Evolutionary conservation across 2,329 filamentous ascomycete species (phyloP).

Genomic region (Mycogone perniciosa): DNA sequence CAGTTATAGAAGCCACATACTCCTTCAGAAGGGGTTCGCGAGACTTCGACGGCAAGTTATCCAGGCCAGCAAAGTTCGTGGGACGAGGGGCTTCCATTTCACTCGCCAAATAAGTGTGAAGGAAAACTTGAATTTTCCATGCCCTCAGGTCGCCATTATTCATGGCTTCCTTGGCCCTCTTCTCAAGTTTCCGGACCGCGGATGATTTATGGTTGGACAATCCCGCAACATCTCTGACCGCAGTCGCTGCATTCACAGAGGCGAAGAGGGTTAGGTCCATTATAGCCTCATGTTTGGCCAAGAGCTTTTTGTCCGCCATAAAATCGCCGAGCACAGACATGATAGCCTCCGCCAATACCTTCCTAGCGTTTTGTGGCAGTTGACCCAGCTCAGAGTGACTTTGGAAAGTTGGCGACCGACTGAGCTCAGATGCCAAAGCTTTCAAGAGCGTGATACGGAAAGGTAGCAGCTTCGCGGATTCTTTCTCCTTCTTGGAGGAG

Average conservation of each 20-base stretch:
- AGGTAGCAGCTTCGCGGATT: constrained; percentile 17
- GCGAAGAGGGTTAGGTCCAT: constrained; percentile 26
- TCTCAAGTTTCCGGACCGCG: constrained; percentile 30
- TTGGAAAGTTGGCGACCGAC: constrained; percentile 22
- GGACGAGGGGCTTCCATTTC: constrained; percentile 27
- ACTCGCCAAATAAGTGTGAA: constrained; percentile 32
- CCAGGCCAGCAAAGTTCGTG: constrained; percentile 27
- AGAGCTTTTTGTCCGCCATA: constrained; percentile 25
- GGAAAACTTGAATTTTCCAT: constrained; percentile 42
- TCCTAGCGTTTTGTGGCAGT: constrained; percentile 21
- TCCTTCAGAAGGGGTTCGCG: constrained; percentile 28
- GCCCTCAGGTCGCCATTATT: constrained; percentile 31
- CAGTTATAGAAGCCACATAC: constrained; percentile 27
- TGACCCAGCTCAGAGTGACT: constrained; percentile 20
- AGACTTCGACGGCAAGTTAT: constrained; percentile 22
- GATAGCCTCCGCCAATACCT: constrained; percentile 23
- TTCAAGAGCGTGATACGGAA: constrained; percentile 32
- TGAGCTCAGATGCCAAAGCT: constrained; percentile 24
- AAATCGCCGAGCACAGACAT: constrained; percentile 21
- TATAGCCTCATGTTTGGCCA: constrained; percentile 17
- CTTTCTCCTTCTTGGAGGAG: not conserved
- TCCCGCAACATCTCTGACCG: constrained; percentile 18
- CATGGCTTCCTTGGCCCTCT: constrained; percentile 29
- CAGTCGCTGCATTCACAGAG: constrained; percentile 27
- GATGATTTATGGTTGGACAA: constrained; percentile 24